These are phyloP conservation scores for Yamadazyma buinensis DNA, from an alignment of 1,139 yeast genomes.

Conservation along the genomic window DNA sequence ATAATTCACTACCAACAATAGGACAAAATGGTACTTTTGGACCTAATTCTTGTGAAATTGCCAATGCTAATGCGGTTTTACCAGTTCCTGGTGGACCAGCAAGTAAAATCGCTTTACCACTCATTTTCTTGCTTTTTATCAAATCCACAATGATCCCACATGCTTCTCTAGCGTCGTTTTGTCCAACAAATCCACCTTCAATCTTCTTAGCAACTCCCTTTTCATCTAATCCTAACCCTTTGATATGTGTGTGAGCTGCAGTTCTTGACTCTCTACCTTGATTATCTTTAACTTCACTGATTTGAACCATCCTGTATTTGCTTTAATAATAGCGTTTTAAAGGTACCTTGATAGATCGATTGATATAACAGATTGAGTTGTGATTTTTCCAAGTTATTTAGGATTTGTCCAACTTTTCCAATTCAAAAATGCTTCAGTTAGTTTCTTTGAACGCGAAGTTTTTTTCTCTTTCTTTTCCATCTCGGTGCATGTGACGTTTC, in stretches of 20 bases:
- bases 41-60: slow-evolving; percentile 94
- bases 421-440: no score
- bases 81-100: slow-evolving; percentile 99
- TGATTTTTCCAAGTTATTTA: no score
- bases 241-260: slow-evolving; percentile 96
- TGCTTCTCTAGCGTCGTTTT: slow-evolving; percentile 91
- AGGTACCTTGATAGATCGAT: no score
- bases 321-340: no score
- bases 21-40: slow-evolving; percentile 99
- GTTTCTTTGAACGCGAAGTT: no score
- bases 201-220: slow-evolving; percentile 78
- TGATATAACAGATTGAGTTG: no score
- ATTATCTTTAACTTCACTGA: slow-evolving; percentile 8
- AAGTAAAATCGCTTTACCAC: slow-evolving; percentile 90
- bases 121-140: slow-evolving; percentile 88
- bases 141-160: slow-evolving; percentile 94
- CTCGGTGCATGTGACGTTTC: no score
- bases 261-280: slow-evolving; percentile 46
- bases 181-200: slow-evolving; percentile 97
- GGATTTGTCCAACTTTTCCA: no score
- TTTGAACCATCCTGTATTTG: slow-evolving; percentile 6
- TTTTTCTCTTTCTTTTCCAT: no score
- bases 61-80: slow-evolving; percentile 93
- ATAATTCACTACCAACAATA: slow-evolving; percentile 90
- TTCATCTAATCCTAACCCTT: slow-evolving; percentile 91